Evolutionary conservation across 2,329 filamentous ascomycete genomes (phyloP).

Genomic region (Coleophoma eucalyptorum): DNA sequence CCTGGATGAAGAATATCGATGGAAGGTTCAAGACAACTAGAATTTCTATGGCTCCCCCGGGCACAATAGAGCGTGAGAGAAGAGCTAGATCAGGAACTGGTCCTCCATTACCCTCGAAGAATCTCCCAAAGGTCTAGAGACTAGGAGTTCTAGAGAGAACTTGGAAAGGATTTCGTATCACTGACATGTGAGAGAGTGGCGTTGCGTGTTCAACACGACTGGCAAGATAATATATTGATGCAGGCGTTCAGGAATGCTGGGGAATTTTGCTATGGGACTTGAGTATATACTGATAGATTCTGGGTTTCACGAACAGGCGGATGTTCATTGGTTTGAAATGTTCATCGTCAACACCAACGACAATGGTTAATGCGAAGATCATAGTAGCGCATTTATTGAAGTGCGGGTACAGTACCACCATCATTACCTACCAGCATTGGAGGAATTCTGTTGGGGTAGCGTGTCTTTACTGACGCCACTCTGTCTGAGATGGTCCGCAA

Average conservation of each 20-base stretch:
- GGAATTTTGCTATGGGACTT: background rate
- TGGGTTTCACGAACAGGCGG: background rate
- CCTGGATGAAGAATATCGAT: slow-evolving; percentile 64
- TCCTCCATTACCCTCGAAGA: slow-evolving; percentile 23
- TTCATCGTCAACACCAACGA: background rate
- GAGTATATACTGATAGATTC: background rate
- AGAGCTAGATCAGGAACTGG: slow-evolving; percentile 38
- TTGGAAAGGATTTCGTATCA: background rate
- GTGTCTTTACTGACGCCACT: too few species aligned
- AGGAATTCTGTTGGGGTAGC: too few species aligned
- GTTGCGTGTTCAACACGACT: background rate
- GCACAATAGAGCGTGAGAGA: slow-evolving; percentile 35
- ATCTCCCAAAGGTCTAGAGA: slow-evolving; percentile 15
- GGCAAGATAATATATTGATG: background rate
- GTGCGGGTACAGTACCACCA: too few species aligned
- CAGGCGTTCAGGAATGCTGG: background rate
- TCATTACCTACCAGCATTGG: too few species aligned
- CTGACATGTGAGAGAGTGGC: too few species aligned
- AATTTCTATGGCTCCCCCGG: slow-evolving; percentile 31
- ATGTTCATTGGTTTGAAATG: background rate
- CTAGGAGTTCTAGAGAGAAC: background rate
- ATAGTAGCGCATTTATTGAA: background rate
- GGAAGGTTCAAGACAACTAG: slow-evolving; percentile 51
- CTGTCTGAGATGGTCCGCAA: too few species aligned
- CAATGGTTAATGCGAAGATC: background rate